Conservation (phyloP, 148 eudicot species). For the Silene conica region DNA sequence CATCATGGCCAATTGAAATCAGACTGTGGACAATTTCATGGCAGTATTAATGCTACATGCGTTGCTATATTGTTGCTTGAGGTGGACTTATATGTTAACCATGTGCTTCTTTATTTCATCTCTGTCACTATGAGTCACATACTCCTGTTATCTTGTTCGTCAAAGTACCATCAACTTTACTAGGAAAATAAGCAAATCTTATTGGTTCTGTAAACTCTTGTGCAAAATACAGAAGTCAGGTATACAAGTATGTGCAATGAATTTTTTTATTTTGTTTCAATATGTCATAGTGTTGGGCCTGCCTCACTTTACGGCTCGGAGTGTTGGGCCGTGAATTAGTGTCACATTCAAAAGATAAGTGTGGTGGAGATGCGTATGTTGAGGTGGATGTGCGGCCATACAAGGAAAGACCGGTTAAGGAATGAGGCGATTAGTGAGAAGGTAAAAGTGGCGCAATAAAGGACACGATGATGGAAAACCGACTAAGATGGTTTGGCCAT, state of each 20-base stretch:
- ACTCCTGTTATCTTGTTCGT: neutral
- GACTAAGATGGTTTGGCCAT: no score
- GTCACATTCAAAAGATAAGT: no score
- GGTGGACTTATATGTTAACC: neutral
- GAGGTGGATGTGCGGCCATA: no score
- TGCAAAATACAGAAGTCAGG: neutral
- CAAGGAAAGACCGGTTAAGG: no score
- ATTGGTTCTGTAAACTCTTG: neutral
- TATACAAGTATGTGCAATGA: neutral
- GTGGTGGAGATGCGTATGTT: no score
- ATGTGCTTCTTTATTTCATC: neutral
- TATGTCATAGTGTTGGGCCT: neutral
- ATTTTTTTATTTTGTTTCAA: neutral
- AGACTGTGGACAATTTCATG: neutral
- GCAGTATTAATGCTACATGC: slow-evolving; percentile 9
- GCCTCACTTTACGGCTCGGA: no score
- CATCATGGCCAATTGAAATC: slow-evolving; percentile 4
- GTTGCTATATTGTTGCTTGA: neutral
- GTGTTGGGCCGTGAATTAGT: no score
- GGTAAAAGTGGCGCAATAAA: no score
- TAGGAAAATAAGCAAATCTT: neutral
- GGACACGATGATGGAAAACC: no score
- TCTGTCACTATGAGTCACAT: no score
- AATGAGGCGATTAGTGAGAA: no score
- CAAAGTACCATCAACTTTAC: neutral